Evolutionary conservation across 2,329 filamentous ascomycete species (phyloP).

Genomic region (Colletotrichum destructivum): DNA sequence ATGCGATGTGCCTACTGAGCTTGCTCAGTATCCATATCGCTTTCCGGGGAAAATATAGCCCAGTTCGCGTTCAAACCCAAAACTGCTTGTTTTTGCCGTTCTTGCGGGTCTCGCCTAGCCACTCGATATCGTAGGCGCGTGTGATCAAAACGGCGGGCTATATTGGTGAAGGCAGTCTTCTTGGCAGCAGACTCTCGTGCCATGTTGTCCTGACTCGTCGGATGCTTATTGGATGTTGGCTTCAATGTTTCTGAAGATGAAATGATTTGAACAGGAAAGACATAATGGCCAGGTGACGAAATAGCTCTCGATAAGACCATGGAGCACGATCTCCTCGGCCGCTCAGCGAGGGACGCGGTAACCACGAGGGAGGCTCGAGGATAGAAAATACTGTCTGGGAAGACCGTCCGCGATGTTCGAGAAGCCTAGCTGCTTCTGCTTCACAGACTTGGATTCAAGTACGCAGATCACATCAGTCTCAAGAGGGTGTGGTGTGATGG

Average conservation of each 20-base stretch:
- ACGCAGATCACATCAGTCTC: slow-evolving; percentile 84
- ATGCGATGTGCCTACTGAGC: neutral
- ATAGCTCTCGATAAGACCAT: slow-evolving; percentile 89
- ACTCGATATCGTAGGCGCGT: slow-evolving; percentile 61
- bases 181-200: slow-evolving; percentile 86
- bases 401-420: slow-evolving; percentile 81
- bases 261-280: neutral
- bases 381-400: slow-evolving; percentile 89
- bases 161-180: slow-evolving; percentile 86
- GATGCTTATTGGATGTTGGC: slow-evolving; percentile 59
- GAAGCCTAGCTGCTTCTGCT: slow-evolving; percentile 86
- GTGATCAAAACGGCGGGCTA: slow-evolving; percentile 64
- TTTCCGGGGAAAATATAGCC: slow-evolving; percentile 20
- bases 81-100: neutral
- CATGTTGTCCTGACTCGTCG: slow-evolving; percentile 83
- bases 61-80: slow-evolving; percentile 16
- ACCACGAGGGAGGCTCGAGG: slow-evolving; percentile 80
- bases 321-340: slow-evolving; percentile 82
- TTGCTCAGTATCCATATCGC: slow-evolving; percentile 24
- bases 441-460: slow-evolving; percentile 91
- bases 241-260: neutral
- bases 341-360: slow-evolving; percentile 81
- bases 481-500: slow-evolving; percentile 72
- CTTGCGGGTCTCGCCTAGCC: no score
- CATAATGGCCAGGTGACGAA: slow-evolving; percentile 29